Evolutionary conservation across 2,329 filamentous ascomycete genomes (phyloP), one percentile per base, ranked within the genome.

Genomic region (Diaporthe amygdali): DNA sequence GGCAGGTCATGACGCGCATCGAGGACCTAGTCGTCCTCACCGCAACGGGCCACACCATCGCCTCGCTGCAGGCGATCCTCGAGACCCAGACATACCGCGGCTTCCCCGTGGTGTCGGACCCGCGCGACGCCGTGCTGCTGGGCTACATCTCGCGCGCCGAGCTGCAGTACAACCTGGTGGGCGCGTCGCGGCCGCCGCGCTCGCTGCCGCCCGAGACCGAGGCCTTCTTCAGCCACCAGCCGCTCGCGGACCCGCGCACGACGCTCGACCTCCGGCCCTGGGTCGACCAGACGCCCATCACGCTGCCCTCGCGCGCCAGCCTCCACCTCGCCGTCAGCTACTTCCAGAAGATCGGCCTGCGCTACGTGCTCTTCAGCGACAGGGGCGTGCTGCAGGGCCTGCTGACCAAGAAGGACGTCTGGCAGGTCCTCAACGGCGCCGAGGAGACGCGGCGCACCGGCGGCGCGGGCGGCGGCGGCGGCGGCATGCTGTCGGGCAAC

Each of bases 201-300:
- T 87, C 86, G 61, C 85, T 97, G 1, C 86, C 91, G 0, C 86
- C 88, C 0, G 91, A 93, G 72, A 93, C 95, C 0, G 93, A 96
- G 79, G 92, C 92, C 52, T 95, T 93, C 82, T 98, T 99, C 82
- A 88, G 90, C 1, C 94, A 97, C 78, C 93, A 95, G 78, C 92
- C 93, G 2, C 90, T 96, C 68, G 92, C 93, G 0, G 94, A 97
- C 77, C 93, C 94, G 0, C 85, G 88, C 25, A 88, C 90, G 20
- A 95, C 92, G 0, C 90, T 99, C 47, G 96, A 99, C 82, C 87
- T 99, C 14, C 88, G 96, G 9, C 95, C 95, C 2, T 99, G 96
- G 96, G 98, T 99, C 95, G 96, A 99, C 81, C 96, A 98, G 81
- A 99, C 96, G 0, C 96, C 96, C 0, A 93, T 99, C 56, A 98